Evolutionary conservation across 2,329 filamentous ascomycete species (phyloP), one percentile per base, ranked within the genome.

Genomic region (Monascus ruber): DNA sequence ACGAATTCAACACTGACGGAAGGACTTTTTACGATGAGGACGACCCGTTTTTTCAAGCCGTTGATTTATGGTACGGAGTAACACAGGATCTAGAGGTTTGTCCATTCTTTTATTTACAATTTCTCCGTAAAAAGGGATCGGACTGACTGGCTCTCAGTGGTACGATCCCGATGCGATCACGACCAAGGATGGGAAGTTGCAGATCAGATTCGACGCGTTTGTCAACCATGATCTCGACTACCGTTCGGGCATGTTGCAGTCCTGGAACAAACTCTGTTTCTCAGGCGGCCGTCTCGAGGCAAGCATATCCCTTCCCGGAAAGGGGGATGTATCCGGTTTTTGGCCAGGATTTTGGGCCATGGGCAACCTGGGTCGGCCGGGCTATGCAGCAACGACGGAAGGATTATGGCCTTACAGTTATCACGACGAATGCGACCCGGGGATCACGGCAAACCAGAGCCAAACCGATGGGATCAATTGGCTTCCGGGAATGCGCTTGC

Each of bases 301-400:
- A 11, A 81, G 77, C 51, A 76, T 84, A 38, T 84, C 80, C 4
- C 65, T 85, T 5, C 81, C 81, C 17, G 17, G 17, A 17, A 17
- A 17, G 3, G 17, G 17, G 17, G 17, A 17, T 17, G 17, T 17
- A 3, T 70, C 76, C 40, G 81, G 81, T 42, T 81, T 84, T 59
- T 85, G 81, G 81, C 81, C 81, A 33, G 81, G 81, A 59, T 81
- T 83, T 58, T 85, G 81, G 81, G 70, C 79, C 0, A 83, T 85
- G 77, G 81, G 81, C 4, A 85, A 85, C 51, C 68, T 85, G 24
- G 81, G 76, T 31, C 71, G 81, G 46, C 77, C 81, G 24, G 81
- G 81, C 8, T 82, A 82, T 57, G 70, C 76, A 27, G 74, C 78
- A 6, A 82, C 79, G 1, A 84, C 79, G 0, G 80, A 85, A 45